Evolutionary conservation across 129 eudicot species (phyloP), one percentile per base, ranked within the genome.

Genomic region (Smallanthus sonchifolius): DNA sequence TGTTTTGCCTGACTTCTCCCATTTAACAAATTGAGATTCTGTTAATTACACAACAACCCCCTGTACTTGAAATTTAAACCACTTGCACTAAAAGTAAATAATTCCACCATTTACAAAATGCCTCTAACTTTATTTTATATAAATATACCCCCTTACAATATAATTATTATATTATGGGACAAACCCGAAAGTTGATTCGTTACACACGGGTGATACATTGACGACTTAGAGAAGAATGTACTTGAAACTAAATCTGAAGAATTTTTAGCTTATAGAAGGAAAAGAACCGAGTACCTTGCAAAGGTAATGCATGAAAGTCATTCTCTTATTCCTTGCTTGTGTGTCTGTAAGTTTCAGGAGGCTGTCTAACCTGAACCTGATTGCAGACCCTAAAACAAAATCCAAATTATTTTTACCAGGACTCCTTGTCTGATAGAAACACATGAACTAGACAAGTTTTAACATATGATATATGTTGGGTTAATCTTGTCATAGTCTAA

Each of bases 271-370:
- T 13, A 68, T 45, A 49, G 24, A 71, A 13, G 20, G 72, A 54
- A 49, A 49, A 48, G 59, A 51, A 61, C 61, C 17, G 51, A 37
- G 79, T 84, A 93, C 98, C 95, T 93, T 90, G 75, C 98, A 93
- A 77, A 93, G 92, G 86, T 93, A 93, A 81, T 93, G 92, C 97
- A 93, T 93, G 59, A 93, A 87, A 54, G 98, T 93, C 97, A 90
- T 90, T 80, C 84, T 93, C 81, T 83, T 87, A 82, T 93, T 87
- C 67, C 86, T 79, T 17, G 97, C 98, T 79, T 96, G 98, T 10
- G 95, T 90, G 13, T 93, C 98, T 6, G 95, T 86, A 57, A 93
- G 96, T 79, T 93, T 90, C n/a, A 93, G 85, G 59, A 93, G 95
- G 83, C 96, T 93, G 76, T 93, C 97, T 83, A 93, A 75, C 84